Evolutionary conservation across 768 basidiomycete genomes (phyloP).

Genomic region (Boletus subcaerulescens): DNA sequence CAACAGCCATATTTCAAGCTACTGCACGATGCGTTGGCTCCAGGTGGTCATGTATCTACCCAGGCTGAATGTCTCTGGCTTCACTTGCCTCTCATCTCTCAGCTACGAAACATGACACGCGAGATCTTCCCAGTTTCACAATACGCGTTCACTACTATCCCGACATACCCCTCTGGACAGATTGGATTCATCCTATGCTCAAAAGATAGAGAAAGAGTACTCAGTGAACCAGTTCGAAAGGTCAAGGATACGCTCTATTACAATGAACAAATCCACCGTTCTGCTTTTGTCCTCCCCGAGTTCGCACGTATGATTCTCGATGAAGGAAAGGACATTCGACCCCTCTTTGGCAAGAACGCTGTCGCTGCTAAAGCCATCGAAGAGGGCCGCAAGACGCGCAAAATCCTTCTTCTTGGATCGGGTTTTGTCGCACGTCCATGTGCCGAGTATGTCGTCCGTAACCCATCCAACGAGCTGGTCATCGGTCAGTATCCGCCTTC

Average conservation of each 20-base stretch:
- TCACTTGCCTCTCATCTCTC: slow-evolving; percentile 82
- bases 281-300: slow-evolving; percentile 91
- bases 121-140: slow-evolving; percentile 76
- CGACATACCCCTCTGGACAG: slow-evolving; percentile 97
- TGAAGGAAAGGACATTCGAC: slow-evolving; percentile 67
- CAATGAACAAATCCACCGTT: slow-evolving; percentile 72
- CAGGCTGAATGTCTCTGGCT: slow-evolving; percentile 97
- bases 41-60: slow-evolving; percentile 91
- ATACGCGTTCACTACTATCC: slow-evolving; percentile 95
- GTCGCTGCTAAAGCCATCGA: slow-evolving; percentile 41
- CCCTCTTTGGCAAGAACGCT: slow-evolving; percentile 69
- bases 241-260: slow-evolving; percentile 80
- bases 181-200: slow-evolving; percentile 93
- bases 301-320: slow-evolving; percentile 76
- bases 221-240: slow-evolving; percentile 70
- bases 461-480: slow-evolving; percentile 78
- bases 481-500: slow-evolving; percentile 54
- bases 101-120: slow-evolving; percentile 66
- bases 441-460: slow-evolving; percentile 87
- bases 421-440: slow-evolving; percentile 97
- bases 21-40: slow-evolving; percentile 82
- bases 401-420: slow-evolving; percentile 86
- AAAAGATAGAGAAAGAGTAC: slow-evolving; percentile 65
- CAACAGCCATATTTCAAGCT: slow-evolving; percentile 97
- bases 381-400: slow-evolving; percentile 50